These are phyloP conservation scores for Gyrodon lividus DNA, from an alignment of 768 basidiomycete genomes.

Conservation along the genomic window DNA sequence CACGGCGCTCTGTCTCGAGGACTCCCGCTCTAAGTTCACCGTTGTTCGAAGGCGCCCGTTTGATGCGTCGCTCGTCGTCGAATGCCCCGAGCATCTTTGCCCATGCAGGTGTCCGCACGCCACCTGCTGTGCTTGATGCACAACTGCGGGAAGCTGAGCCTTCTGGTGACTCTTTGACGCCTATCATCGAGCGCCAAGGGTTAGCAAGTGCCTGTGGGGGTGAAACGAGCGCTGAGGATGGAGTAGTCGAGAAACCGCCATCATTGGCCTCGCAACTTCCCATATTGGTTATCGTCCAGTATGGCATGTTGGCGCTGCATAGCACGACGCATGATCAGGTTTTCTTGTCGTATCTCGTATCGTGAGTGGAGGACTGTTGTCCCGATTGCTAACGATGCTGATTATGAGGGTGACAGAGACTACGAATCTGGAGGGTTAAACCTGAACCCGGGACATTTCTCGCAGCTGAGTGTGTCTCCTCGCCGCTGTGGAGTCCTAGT, in stretches of 20 bases:
- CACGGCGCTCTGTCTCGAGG: conserved; percentile 32
- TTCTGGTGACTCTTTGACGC: conserved; percentile 41
- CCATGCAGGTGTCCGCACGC: conserved; percentile 78
- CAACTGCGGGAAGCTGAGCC: conserved; percentile 52
- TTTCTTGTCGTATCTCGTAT: conserved; percentile 86
- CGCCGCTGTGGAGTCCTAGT: conserved; percentile 1
- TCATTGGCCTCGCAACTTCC: conserved; percentile 77
- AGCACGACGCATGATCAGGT: conserved; percentile 88
- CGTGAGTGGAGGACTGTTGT: conserved; percentile 15
- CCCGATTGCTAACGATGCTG: neutral
- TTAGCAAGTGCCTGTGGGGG: conserved; percentile 26
- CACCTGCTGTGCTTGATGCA: conserved; percentile 72
- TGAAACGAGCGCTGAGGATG: conserved; percentile 36
- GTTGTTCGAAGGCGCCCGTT: conserved; percentile 33
- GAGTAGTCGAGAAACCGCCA: conserved; percentile 51
- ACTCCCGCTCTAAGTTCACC: conserved; percentile 33
- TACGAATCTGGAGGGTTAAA: conserved; percentile 88
- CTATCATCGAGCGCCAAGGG: conserved; percentile 51
- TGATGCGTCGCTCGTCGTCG: conserved; percentile 51
- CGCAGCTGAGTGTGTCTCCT: conserved; percentile 71
- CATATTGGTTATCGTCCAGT: conserved; percentile 82
- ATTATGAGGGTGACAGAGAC: conserved; percentile 45
- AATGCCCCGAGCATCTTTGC: conserved; percentile 76
- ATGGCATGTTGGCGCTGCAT: conserved; percentile 86
- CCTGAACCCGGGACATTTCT: conserved; percentile 88